Conservation (phyloP, 768 basidiomycete genomes). For the button mushroom (Agaricus bisporus) region DNA sequence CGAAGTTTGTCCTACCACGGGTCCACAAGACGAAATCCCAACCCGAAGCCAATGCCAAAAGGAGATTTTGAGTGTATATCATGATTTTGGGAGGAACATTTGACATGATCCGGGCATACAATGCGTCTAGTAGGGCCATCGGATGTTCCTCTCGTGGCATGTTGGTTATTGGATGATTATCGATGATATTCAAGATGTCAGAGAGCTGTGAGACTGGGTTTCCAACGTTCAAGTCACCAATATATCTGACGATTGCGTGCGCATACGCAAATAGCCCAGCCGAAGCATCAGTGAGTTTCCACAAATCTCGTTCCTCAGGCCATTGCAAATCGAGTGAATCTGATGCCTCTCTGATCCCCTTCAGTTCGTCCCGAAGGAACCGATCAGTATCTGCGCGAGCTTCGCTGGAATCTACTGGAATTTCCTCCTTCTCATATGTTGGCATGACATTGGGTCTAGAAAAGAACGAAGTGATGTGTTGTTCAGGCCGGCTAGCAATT, state of each 20-base stretch:
- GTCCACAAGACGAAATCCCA: background rate
- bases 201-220: background rate
- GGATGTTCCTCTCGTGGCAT: background rate
- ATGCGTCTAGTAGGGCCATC: conserved; percentile 4
- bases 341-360: background rate
- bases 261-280: background rate
- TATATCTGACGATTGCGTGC: background rate
- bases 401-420: background rate
- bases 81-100: background rate
- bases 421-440: background rate
- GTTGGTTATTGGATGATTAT: background rate
- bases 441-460: background rate
- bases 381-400: background rate
- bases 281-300: background rate
- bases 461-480: background rate
- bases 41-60: background rate
- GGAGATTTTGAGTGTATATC: background rate
- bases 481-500: background rate
- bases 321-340: background rate
- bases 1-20: too few species aligned
- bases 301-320: background rate
- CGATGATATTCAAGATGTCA: background rate
- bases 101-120: conserved; percentile 3
- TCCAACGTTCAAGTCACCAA: background rate
- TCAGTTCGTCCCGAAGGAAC: background rate